phyloP scores from a whole-genome alignment of 306 rosid genomes.

The Cicer bijugum region DNA sequence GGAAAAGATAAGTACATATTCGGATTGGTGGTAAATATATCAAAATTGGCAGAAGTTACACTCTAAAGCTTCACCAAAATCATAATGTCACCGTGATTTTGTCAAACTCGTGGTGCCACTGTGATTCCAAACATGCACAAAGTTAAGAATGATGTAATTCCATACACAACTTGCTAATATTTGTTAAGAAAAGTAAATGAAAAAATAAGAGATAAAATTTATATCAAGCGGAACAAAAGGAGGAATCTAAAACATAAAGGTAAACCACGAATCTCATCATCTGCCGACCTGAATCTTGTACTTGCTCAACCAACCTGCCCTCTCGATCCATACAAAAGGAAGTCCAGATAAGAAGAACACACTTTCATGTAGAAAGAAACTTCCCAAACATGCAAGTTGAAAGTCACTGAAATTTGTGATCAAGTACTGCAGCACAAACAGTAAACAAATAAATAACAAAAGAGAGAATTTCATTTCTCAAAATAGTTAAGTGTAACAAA shows the following conservation, averaged over 20 bases:
- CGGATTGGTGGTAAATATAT: too few relatives aligned
- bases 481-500: slow-evolving; percentile 8
- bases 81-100: too few relatives aligned
- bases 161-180: slow-evolving; percentile 3
- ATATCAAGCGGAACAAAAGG: slow-evolving; percentile 15
- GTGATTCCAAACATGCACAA: too few relatives aligned
- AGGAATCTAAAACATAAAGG: slow-evolving; percentile 9
- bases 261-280: slow-evolving; percentile 32
- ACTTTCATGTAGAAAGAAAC: slow-evolving; percentile 92
- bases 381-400: slow-evolving; percentile 90
- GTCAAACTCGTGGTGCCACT: too few relatives aligned
- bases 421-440: slow-evolving; percentile 68
- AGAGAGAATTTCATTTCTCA: background rate
- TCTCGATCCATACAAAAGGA: slow-evolving; percentile 88
- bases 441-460: background rate
- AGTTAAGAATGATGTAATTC: slow-evolving; percentile 17
- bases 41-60: too few relatives aligned
- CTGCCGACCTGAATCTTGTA: slow-evolving; percentile 89
- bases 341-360: slow-evolving; percentile 95
- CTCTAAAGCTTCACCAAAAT: too few relatives aligned
- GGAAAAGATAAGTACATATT: background rate
- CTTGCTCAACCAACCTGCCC: slow-evolving; percentile 93
- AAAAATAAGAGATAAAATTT: background rate
- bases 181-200: background rate
- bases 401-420: slow-evolving; percentile 90